Evolutionary conservation across 306 rosid genomes (phyloP), one percentile per base, ranked within the genome.

Genomic region (Sophora flavescens): DNA sequence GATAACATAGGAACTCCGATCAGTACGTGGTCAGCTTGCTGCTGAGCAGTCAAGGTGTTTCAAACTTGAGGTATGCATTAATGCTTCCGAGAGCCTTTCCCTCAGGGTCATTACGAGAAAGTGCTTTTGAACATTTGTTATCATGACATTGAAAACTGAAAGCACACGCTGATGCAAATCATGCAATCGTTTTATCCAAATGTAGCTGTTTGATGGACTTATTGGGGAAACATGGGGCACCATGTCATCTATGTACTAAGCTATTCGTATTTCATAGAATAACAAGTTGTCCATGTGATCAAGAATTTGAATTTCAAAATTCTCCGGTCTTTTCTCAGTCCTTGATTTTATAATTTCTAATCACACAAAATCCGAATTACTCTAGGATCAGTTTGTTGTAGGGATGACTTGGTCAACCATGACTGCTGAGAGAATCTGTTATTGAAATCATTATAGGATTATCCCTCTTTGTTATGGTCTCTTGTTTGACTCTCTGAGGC

Each of bases 11-110:
- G 98, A 93, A 86, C 98, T 93, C 75, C 95, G 91, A 81, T 91
- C 91, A 22, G 89, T 93, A 32, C 93, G 97, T 6, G 87, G 89
- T 39, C 97, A 93, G 85, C 97, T 93, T 79, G 97, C 92, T 63
- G 81, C 93, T 32, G 98, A 93, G 88, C 97, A 93, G 77, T 93
- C 97, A 15, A 89, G 98, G 86, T 93, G 98, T 86, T 93, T 93
- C 88, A 93, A 93, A 80, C 93, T 93, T 12, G 98, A 93, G 97
- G 98, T 93, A 87, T 30, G 60, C 11, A 51, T 56, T 18, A 56
- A 54, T 77, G 60, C 78, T 26, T 65, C 47, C 32, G 42, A 42
- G 56, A 65, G 54, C 57, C 71, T 71, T 67, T 59, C 48, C 80
- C 32, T 48, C 18, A 4, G 35, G 41, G n/a, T 54, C 67, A 26